Evolutionary conservation across 2,329 filamentous ascomycete species (phyloP), one percentile per base, ranked within the genome.

Genomic region (Chaetomiaceae sp.): DNA sequence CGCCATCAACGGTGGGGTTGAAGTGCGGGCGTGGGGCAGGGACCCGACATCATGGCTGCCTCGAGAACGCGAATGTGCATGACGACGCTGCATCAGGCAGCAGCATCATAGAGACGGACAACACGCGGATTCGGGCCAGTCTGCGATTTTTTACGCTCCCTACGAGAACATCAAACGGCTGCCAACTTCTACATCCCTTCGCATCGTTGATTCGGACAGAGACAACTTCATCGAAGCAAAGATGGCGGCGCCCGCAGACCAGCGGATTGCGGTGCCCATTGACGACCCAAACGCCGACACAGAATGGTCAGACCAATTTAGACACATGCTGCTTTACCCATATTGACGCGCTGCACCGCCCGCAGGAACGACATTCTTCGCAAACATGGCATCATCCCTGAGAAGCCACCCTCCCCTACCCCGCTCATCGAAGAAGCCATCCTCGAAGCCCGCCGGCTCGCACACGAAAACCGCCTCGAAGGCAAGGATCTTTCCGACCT

Each of bases 241-340:
- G 11, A 84, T 84, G 80, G 78, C 79, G 15, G 77, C 78, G 26
- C 79, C 80, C 29, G 60, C 67, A 56, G 81, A 84, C 44, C 78
- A 84, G 60, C 72, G 81, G 38, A 81, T 84, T 56, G 75, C 75
- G 60, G 93, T 98, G 50, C 89, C 90, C 36, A 85, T 98, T 56
- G 88, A 95, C 63, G 84, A 97, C 63, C 91, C 91, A 26, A 95
- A 97, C 62, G 93, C 89, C 53, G 93, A 98, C 65, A 98, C 93
- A 53, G 93, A 98, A 83, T 98, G 93, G 93, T 90, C 71, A 52
- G 48, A 40, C 46, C 27, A 38, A 17, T 15, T 33, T 22, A 9
- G 18, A 15, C 32, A 4, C 12, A 19, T n/a, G n/a, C 6, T 26
- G 20, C 29, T 11, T 20, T 9, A 24, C 5, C 3, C 19, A 15